phyloP scores from a whole-genome alignment of 2,329 filamentous ascomycete species.

The Lanzia echinophila region DNA sequence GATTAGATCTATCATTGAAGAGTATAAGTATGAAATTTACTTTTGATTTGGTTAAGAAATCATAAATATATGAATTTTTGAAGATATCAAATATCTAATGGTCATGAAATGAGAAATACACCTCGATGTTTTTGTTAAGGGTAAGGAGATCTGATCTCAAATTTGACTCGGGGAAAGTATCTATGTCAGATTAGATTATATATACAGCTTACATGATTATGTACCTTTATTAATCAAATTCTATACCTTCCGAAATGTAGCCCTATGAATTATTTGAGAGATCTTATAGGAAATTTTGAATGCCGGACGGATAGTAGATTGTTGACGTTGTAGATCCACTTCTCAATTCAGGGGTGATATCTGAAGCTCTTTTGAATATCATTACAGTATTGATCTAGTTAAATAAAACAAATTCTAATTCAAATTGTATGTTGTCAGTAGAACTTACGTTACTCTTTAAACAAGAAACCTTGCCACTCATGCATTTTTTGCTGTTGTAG shows the following conservation, averaged over 20 bases:
- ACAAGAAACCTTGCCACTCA: background rate
- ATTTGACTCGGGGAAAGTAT: slow-evolving; percentile 1
- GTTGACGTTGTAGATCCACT: background rate
- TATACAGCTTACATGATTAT: too few species aligned
- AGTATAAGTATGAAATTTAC: slow-evolving; percentile 28
- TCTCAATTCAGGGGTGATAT: slow-evolving; percentile 8
- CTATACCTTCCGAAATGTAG: background rate
- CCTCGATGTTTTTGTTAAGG: slow-evolving; percentile 6
- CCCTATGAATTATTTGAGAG: background rate
- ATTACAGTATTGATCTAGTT: background rate
- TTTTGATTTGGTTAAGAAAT: slow-evolving; percentile 17
- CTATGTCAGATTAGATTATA: too few species aligned
- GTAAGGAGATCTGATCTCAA: background rate
- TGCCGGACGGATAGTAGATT: background rate
- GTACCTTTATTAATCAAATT: background rate
- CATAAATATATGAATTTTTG: background rate
- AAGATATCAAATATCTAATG: slow-evolving; percentile 4
- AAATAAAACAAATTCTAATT: background rate
- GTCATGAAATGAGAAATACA: background rate
- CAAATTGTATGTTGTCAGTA: background rate
- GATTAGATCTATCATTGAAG: slow-evolving; percentile 35
- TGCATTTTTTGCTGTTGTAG: background rate
- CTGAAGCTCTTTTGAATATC: background rate
- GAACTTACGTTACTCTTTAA: background rate
- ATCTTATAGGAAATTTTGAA: background rate